phyloP scores from a whole-genome alignment of 495 filamentous ascomycete genomes.

The Jackrogersella multiformis region DNA sequence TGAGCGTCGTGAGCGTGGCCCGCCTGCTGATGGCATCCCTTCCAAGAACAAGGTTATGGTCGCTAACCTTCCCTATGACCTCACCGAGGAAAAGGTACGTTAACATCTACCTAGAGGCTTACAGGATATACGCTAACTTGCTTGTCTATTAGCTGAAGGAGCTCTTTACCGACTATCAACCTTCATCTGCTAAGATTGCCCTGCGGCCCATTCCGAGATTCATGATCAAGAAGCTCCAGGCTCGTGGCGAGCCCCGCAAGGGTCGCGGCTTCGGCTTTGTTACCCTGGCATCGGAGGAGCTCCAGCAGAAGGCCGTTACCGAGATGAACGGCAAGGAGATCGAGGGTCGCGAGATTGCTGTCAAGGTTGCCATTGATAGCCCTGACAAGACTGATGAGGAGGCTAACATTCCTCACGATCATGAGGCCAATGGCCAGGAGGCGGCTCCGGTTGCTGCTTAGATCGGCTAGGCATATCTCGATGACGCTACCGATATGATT shows the following conservation, averaged over 20 bases:
- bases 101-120: neutral
- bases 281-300: conserved; percentile 90
- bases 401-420: conserved; percentile 60
- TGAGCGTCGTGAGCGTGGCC: conserved; percentile 84
- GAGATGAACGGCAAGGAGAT: conserved; percentile 99
- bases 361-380: conserved; percentile 99
- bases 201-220: conserved; percentile 98
- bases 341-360: conserved; percentile 97
- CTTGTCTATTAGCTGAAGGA: conserved; percentile 91
- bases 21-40: conserved; percentile 95
- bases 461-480: conserved; percentile 23
- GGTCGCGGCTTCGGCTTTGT: conserved; percentile 99
- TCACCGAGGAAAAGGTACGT: conserved; percentile 92
- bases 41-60: conserved; percentile 99
- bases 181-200: conserved; percentile 94
- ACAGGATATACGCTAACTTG: conserved; percentile 51
- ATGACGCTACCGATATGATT: conserved; percentile 29
- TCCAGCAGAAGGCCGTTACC: conserved; percentile 93
- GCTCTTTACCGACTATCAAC: conserved; percentile 88
- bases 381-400: conserved; percentile 97
- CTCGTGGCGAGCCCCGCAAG: conserved; percentile 97
- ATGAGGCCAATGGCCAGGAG: conserved; percentile 57
- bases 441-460: conserved; percentile 47
- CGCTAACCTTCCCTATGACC: conserved; percentile 96
- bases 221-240: conserved; percentile 99